Evolutionary conservation across 352 stramenopile species (phyloP), one percentile per base, ranked within the genome.

Genomic region (Pythium aquatile): DNA sequence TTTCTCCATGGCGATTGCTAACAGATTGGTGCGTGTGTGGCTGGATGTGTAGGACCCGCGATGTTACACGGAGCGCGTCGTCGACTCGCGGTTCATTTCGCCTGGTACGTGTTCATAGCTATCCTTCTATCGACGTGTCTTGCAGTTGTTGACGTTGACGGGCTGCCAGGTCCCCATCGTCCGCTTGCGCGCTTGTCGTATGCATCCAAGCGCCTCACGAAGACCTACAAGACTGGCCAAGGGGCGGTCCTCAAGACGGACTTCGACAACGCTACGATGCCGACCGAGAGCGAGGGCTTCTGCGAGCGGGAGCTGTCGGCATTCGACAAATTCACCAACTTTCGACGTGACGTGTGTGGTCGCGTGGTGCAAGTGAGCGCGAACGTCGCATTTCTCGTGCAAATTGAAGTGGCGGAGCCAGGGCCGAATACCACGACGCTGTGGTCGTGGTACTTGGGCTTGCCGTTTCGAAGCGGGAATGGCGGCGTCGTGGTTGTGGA

Each of bases 391-490:
- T 85, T 87, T 66, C 57, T 75, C 1, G 28, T 87, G 7, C 67
- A 79, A 37, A 77, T 87, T 26, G 74, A 85, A n/a, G 71, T 87
- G 35, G 59, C 82, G 20, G 78, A 87, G 46, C 66, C 73, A 16
- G 78, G 66, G 53, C 39, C 68, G 3, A 66, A 68, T 10, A 17
- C 54, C 1, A 47, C 54, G 44, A 78, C 75, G 28, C 68, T 44
- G 32, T 87, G 79, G 79, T 81, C 72, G 40, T 88, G 77, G 77
- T 84, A 76, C 30, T 60, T 88, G 2, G 79, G 79, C 5, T 58
- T 88, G 9, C 79, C 79, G 14, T 83, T 87, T 52, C 79, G 79
- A n/a, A 61, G 60, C 30, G 77, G 79, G 2, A 75, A 75, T 51
- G 79, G 77, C 24, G 76, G 69, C 39, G 58, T 84, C 0, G 32